phyloP scores from a whole-genome alignment of 768 basidiomycete species.

The Astraeus odoratus region DNA sequence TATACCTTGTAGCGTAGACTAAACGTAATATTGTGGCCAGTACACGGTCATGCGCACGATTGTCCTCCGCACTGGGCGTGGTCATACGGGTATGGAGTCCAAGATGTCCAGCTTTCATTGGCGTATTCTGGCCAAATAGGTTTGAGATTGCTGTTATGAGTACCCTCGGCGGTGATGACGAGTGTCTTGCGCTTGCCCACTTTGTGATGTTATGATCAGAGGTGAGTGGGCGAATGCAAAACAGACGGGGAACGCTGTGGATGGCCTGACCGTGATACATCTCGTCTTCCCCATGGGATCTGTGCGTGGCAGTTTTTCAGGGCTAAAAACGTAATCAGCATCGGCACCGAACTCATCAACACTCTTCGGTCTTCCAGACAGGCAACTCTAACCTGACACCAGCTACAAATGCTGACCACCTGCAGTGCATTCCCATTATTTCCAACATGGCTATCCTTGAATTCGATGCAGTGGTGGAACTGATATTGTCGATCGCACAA shows the following conservation, averaged over 20 bases:
- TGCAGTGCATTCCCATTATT: slow-evolving; percentile 99
- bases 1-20: slow-evolving; percentile 96
- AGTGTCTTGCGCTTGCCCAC: slow-evolving; percentile 97
- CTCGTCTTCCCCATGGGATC: slow-evolving; percentile 84
- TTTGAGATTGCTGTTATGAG: slow-evolving; percentile 78
- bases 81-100: slow-evolving; percentile 95
- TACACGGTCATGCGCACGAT: slow-evolving; percentile 90
- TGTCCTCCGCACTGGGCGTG: slow-evolving; percentile 93
- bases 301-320: slow-evolving; percentile 76
- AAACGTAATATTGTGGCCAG: slow-evolving; percentile 45
- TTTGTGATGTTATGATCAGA: slow-evolving; percentile 68
- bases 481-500: slow-evolving; percentile 98
- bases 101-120: slow-evolving; percentile 77
- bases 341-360: slow-evolving; percentile 47
- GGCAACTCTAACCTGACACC: slow-evolving; percentile 65
- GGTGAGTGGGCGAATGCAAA: not conserved
- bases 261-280: slow-evolving; percentile 85
- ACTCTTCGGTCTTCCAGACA: not conserved
- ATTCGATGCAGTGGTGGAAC: slow-evolving; percentile 92
- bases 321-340: slow-evolving; percentile 97
- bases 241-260: slow-evolving; percentile 31
- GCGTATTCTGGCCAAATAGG: slow-evolving; percentile 88
- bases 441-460: slow-evolving; percentile 97
- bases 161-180: slow-evolving; percentile 97
- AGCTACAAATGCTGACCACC: slow-evolving; percentile 92